phyloP scores from a whole-genome alignment of 1,139 yeast genomes.

The Taphrina communis region DNA sequence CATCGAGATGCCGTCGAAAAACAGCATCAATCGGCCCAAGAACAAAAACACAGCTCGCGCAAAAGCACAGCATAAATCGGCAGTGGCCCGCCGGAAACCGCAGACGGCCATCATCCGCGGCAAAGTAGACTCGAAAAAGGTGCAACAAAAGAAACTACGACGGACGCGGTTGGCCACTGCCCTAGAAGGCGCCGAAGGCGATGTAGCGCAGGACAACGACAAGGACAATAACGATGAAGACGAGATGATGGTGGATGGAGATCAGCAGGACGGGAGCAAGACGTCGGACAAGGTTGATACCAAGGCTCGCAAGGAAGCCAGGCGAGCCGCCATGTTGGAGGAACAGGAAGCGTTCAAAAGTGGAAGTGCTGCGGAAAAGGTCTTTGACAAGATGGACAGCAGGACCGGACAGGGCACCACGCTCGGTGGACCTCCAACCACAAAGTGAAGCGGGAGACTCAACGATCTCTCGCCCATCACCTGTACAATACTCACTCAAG shows the following conservation, averaged over 20 bases:
- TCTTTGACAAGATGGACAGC: slow-evolving; percentile 15
- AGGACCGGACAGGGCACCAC: slow-evolving; percentile 17
- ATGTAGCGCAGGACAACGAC: slow-evolving; percentile 46
- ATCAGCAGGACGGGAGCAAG: slow-evolving; percentile 46
- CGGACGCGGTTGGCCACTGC: slow-evolving; percentile 46
- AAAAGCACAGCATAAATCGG: slow-evolving; percentile 25
- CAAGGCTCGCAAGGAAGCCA: slow-evolving; percentile 45
- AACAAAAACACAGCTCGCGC: slow-evolving; percentile 7
- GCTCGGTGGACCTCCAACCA: slow-evolving; percentile 21
- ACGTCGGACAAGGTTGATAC: slow-evolving; percentile 42
- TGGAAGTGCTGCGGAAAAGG: slow-evolving; percentile 43
- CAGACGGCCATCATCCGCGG: slow-evolving; percentile 45
- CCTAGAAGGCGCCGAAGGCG: slow-evolving; percentile 46
- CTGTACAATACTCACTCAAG: background rate
- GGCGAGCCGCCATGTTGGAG: slow-evolving; percentile 45
- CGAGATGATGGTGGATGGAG: slow-evolving; percentile 46
- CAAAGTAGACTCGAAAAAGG: slow-evolving; percentile 45
- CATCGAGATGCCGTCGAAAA: slow-evolving; percentile 24
- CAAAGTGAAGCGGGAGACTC: background rate
- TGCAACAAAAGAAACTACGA: slow-evolving; percentile 49
- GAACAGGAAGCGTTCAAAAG: slow-evolving; percentile 49
- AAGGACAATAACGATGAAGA: slow-evolving; percentile 47
- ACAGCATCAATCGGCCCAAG: slow-evolving; percentile 19
- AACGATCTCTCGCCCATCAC: too few relatives aligned
- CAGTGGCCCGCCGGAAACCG: slow-evolving; percentile 45